phyloP scores from a whole-genome alignment of 2,329 filamentous ascomycete genomes.

The Neonectria punicea region DNA sequence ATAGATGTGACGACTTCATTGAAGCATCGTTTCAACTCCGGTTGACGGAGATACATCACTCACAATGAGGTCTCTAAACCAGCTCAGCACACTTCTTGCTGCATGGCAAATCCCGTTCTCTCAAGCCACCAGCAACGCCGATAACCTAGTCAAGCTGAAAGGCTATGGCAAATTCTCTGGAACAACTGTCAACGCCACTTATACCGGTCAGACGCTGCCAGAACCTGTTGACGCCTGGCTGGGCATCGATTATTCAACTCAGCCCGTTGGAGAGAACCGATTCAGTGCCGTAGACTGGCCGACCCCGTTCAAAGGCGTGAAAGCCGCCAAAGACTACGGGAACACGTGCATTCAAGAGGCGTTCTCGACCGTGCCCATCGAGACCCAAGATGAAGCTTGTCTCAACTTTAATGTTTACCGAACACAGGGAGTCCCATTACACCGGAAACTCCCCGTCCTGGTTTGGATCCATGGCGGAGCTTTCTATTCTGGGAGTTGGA shows the following conservation, averaged over 20 bases:
- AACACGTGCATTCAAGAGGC: conserved; percentile 55
- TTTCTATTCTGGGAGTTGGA: conserved; percentile 48
- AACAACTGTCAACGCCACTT: conserved; percentile 31
- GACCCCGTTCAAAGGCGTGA: conserved; percentile 51
- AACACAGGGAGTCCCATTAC: conserved; percentile 46
- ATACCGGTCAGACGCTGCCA: conserved; percentile 24
- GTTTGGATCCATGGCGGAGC: conserved; percentile 55
- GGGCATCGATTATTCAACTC: conserved; percentile 57
- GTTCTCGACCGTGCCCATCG: conserved; percentile 19
- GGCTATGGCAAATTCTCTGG: conserved; percentile 38
- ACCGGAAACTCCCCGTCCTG: conserved; percentile 50
- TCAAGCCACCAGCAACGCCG: conserved; percentile 2
- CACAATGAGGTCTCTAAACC: conserved; percentile 30
- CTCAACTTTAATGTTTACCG: conserved; percentile 55
- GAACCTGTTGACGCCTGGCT: conserved; percentile 57
- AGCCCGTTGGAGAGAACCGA: conserved; percentile 53
- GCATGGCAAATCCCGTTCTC: conserved; percentile 19
- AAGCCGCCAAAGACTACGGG: conserved; percentile 51
- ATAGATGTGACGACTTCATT: background rate
- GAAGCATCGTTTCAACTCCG: background rate
- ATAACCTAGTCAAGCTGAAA: conserved; percentile 26
- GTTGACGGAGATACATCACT: background rate
- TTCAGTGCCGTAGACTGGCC: conserved; percentile 56
- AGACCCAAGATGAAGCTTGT: conserved; percentile 48
- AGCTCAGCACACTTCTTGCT: conserved; percentile 29